Base-by-base conservation (phyloP, 768 basidiomycete species). In the Macrolepiota dolichaula region DNA sequence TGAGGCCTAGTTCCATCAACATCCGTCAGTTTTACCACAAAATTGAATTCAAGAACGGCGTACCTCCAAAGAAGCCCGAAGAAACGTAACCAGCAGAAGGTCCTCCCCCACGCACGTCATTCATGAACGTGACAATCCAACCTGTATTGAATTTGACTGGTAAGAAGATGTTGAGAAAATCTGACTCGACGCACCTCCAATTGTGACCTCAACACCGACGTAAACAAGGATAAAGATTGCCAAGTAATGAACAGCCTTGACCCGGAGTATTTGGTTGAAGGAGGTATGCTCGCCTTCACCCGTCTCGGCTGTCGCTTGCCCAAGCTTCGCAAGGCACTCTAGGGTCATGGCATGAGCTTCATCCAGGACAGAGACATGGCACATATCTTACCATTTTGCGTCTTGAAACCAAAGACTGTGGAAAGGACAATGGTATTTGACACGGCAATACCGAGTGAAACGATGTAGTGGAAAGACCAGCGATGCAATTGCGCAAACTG, bases 401-500 rank as follows among this genome's bases (percentile, higher is more conserved):
- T 79, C 68, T 85, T 86, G 53, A 89, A 72, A n/a, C 84, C 79
- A 73, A 95, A 94, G 3, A 90, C 82, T 2, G 66, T 59, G 1
- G 80, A 64, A 4, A 94, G 71, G 3, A 85, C 55, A 12, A 80
- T 40, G 0, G 80, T 76, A 64, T 90, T 92, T 44, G 76, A 63
- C 15, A 85, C 57, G 0, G 89, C 85, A n/a, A 95, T 64, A 1
- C 84, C 87, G 0, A 94, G 72, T 0, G 91, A 91, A 0, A 75
- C 75, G 9, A 94, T 77, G 67, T 86, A 95, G 69, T 94, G 89
- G 70, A 89, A 88, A 0, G 86, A 89, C 93, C 92, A 94, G 36
- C 75, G 79, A 0, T 64, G 70, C 24, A 83, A 66, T 59, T 85
- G 83, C 0, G 90, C 78, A 64, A 96, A 95, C 60, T 93, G 89